Percentiles rank a stretch among this genome's conserved stretches.
Evolutionary conservation across 176 grass and related monocot genomes (phyloP).

Genomic region (Zea mays): Zm-B73-REFERENCE-NAM-5.0 NC_050096.1:300179001-300179500

Average conservation of each 20-base stretch:
- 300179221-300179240: conserved; percentile 10
- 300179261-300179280: neutral
- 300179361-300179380: neutral
- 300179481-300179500: neutral
- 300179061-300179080: conserved; percentile 64
- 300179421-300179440: neutral
- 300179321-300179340: neutral
- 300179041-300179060: conserved; percentile 76
- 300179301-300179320: neutral
- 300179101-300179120: conserved; percentile 96
- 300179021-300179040: conserved; percentile 69
- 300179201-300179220: neutral
- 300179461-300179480: neutral
- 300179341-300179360: neutral
- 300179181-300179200: neutral
- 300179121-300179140: conserved; percentile 6
- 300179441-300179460: neutral
- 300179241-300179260: conserved; percentile 7
- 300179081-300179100: conserved; percentile 96
- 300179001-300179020: conserved; percentile 31
- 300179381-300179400: neutral
- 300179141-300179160: neutral
- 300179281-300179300: conserved; percentile 11
- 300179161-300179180: neutral
- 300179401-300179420: neutral